Conservation (phyloP, 1,139 yeast genomes). For the Entelexis sorbosivorans region DNA sequence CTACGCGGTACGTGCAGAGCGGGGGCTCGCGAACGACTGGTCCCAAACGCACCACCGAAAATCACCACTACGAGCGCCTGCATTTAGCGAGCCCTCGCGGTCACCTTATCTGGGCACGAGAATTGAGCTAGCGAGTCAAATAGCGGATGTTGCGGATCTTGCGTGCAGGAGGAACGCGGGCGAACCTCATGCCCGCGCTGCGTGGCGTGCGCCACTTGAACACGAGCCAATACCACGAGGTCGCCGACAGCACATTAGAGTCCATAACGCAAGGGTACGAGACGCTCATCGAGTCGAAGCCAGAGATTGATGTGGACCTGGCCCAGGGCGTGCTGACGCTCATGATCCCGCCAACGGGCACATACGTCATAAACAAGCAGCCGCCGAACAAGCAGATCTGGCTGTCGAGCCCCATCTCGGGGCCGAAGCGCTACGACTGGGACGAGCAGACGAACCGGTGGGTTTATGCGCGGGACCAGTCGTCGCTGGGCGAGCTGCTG, state of each 20-base stretch:
- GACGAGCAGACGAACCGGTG: conserved; percentile 29
- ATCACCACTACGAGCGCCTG: background rate
- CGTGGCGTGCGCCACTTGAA: conserved; percentile 6
- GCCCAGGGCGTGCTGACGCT: conserved; percentile 75
- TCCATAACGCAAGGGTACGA: conserved; percentile 53
- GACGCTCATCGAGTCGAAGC: conserved; percentile 44
- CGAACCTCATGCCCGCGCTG: background rate
- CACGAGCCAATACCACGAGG: conserved; percentile 43
- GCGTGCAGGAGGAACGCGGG: background rate
- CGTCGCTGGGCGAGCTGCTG: conserved; percentile 30
- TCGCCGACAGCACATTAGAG: conserved; percentile 57
- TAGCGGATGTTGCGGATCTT: background rate
- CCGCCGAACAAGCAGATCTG: conserved; percentile 91
- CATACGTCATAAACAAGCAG: conserved; percentile 83
- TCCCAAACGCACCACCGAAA: background rate
- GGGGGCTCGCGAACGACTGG: background rate
- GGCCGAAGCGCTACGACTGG: conserved; percentile 57
- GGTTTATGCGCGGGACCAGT: conserved; percentile 34
- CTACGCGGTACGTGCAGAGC: background rate
- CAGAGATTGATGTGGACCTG: conserved; percentile 65
- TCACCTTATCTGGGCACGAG: background rate
- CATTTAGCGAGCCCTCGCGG: background rate
- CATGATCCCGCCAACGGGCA: conserved; percentile 54
- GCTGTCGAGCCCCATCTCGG: conserved; percentile 86
- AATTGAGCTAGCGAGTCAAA: background rate